A percentile compares a stretch with the other conserved stretches of the same genome.
Evolutionary conservation across 2,329 filamentous ascomycete species (phyloP).

Genomic region (Pseudomassariella vexata): DNA sequence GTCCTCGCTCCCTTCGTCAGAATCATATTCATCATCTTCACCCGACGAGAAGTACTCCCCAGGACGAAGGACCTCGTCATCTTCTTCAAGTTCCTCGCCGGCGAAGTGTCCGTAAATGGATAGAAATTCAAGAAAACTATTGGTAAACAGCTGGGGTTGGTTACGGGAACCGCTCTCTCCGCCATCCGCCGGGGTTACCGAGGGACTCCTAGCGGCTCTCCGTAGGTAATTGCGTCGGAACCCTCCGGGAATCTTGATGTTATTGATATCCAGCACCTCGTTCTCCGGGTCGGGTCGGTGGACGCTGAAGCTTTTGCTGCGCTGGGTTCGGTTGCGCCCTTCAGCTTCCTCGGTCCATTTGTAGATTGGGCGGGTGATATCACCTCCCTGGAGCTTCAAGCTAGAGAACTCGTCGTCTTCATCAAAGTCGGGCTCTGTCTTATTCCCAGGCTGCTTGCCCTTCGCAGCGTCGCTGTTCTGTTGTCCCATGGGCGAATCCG

Average conservation of each 20-base stretch:
- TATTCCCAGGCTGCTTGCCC: slow-evolving; percentile 43
- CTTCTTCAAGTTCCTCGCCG: slow-evolving; percentile 92
- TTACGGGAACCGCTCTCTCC: slow-evolving; percentile 29
- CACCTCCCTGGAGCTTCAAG: slow-evolving; percentile 84
- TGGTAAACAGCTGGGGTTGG: slow-evolving; percentile 69
- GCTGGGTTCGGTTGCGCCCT: slow-evolving; percentile 58
- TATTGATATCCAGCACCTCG: slow-evolving; percentile 77
- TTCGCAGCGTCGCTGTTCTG: slow-evolving; percentile 40
- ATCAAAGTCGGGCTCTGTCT: slow-evolving; percentile 35
- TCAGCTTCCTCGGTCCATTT: slow-evolving; percentile 91
- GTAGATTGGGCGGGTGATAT: slow-evolving; percentile 92
- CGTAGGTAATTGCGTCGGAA: slow-evolving; percentile 88
- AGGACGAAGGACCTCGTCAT: slow-evolving; percentile 80
- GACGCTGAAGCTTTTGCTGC: slow-evolving; percentile 84
- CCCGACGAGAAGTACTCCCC: slow-evolving; percentile 90
- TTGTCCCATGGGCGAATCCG: slow-evolving; percentile 37
- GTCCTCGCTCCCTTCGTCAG: slow-evolving; percentile 52
- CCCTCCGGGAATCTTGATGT: slow-evolving; percentile 88
- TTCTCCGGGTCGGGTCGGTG: slow-evolving; percentile 73
- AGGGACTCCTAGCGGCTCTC: slow-evolving; percentile 62
- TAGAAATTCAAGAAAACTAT: slow-evolving; percentile 91
- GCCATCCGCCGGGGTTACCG: slow-evolving; percentile 29
- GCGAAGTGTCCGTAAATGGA: slow-evolving; percentile 96
- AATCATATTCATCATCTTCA: slow-evolving; percentile 56
- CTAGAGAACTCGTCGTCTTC: slow-evolving; percentile 91